Evolutionary conservation across 2,329 filamentous ascomycete species (phyloP).

Genomic region (Aureobasidium sp.): DNA sequence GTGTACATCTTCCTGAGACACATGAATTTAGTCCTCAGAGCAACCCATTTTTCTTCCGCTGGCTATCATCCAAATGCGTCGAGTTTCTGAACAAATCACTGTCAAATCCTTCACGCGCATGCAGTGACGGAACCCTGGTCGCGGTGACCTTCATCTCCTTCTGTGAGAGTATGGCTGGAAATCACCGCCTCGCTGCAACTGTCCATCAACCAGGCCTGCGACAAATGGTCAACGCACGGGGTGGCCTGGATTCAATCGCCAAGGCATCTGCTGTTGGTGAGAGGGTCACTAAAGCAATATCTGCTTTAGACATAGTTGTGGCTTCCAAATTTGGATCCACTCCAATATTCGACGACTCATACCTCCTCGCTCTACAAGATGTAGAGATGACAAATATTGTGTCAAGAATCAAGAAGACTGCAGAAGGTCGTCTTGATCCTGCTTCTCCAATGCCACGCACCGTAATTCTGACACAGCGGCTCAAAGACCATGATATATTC

Average conservation of each 20-base stretch:
- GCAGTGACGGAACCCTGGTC: not conserved
- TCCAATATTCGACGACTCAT: constrained; percentile 4
- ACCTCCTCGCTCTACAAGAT: not conserved
- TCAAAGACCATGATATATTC: constrained; percentile 7
- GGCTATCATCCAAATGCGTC: constrained; percentile 9
- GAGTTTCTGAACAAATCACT: constrained; percentile 7
- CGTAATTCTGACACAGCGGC: not conserved
- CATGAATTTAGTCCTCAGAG: constrained; percentile 6
- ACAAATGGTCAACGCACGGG: constrained; percentile 4
- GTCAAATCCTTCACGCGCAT: not conserved
- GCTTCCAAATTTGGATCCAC: constrained; percentile 7
- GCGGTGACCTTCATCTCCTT: constrained; percentile 11
- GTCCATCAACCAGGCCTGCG: constrained; percentile 5
- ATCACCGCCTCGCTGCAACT: not conserved
- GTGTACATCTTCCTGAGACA: constrained; percentile 1
- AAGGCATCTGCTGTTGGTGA: not conserved
- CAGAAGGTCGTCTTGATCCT: not conserved
- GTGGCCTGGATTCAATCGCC: not conserved
- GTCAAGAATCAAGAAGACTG: constrained; percentile 1
- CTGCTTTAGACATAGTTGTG: constrained; percentile 2
- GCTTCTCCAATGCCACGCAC: constrained; percentile 4
- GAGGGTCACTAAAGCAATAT: not conserved
- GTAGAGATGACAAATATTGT: constrained; percentile 8
- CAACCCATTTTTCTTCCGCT: constrained; percentile 11
- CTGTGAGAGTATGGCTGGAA: not conserved